Evolutionary conservation across 306 rosid genomes (phyloP).

Genomic region (Dryas alaskensis): DNA sequence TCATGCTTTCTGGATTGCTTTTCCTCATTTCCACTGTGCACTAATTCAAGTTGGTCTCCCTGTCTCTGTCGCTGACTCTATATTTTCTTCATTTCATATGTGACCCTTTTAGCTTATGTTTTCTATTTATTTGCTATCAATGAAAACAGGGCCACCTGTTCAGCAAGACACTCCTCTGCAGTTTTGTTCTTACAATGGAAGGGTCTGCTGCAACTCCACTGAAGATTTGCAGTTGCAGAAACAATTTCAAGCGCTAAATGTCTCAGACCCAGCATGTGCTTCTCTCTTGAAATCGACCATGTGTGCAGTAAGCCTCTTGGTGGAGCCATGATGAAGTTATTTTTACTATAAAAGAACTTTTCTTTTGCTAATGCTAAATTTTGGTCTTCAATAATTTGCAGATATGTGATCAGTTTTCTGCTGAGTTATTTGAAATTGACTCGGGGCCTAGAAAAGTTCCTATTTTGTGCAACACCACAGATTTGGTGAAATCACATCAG

Average conservation of each 20-base stretch:
- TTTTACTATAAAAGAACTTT: not conserved
- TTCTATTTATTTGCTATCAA: not conserved
- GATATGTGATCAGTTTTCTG: conserved; percentile 31
- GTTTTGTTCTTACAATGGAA: conserved; percentile 23
- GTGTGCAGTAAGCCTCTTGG: conserved; percentile 21
- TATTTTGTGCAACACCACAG: conserved; percentile 27
- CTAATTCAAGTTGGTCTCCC: conserved; percentile 25
- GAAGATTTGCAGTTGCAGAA: conserved; percentile 24
- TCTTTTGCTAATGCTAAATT: not conserved
- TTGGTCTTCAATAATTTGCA: conserved; percentile 14
- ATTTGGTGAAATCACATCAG: conserved; percentile 14
- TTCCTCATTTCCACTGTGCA: conserved; percentile 10
- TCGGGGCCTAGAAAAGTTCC: conserved; percentile 24
- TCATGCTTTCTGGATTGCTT: conserved; percentile 12
- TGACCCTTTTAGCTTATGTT: not conserved
- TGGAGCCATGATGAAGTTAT: not conserved
- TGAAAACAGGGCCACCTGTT: conserved; percentile 24
- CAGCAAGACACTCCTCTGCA: conserved; percentile 15
- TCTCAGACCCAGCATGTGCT: conserved; percentile 22
- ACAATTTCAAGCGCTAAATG: conserved; percentile 22
- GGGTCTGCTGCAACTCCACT: conserved; percentile 17
- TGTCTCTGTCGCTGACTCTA: not conserved
- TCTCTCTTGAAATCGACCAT: conserved; percentile 25
- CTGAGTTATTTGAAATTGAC: conserved; percentile 15
- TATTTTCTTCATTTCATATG: not conserved